Base-by-base conservation (phyloP, 768 basidiomycete species). In the Serendipita sp. region DNA sequence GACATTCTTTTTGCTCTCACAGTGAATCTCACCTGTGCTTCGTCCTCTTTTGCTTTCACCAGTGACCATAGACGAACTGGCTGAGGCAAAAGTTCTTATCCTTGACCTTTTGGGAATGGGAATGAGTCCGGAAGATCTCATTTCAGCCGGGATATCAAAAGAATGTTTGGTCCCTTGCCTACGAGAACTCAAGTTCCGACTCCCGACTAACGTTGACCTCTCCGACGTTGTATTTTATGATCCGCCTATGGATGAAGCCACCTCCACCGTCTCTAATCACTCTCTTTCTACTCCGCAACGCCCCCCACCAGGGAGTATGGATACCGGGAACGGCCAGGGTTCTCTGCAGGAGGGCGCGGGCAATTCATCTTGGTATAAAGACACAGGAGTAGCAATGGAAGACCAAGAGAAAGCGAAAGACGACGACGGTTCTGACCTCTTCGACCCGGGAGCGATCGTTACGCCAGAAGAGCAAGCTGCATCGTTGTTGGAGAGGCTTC, bases 181-280 rank as follows among this genome's bases (percentile, higher is more conserved):
- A 11, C 52, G 52, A 15, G 52, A 54, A 30, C 52, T 54, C 52
- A 54, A 54, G 23, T 30, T 54, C 16, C 71, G 73, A 13, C 70
- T 78, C 32, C 77, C 77, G 3, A 38, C 63, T 34, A 66, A 64
- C 41, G 45, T 66, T 11, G 65, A 52, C 47, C 64, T 58, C 23
- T 65, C 52, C 15, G 52, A 54, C 11, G 52, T 54, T 28, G 52
- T 28, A 16, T 11, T 54, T 15, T 54, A 16, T 32, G 52, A 54
- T 54, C 52, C 52, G 10, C 52, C 23, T 1, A 13, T 11, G 30
- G 52, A 54, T 13, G 30, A 11, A 13, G 11, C 45, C 45, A 13
- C 45, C 18, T 46, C 45, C 18, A 18, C 45, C 18, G 45, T 18
- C 11, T 13, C 45, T 13, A 46, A 46, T 13, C 45, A 46, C 11